Percentiles rank a stretch among this genome's conserved stretches.
Conservation (phyloP, 2,329 filamentous ascomycete species). For the Triangularia setosa region DNA sequence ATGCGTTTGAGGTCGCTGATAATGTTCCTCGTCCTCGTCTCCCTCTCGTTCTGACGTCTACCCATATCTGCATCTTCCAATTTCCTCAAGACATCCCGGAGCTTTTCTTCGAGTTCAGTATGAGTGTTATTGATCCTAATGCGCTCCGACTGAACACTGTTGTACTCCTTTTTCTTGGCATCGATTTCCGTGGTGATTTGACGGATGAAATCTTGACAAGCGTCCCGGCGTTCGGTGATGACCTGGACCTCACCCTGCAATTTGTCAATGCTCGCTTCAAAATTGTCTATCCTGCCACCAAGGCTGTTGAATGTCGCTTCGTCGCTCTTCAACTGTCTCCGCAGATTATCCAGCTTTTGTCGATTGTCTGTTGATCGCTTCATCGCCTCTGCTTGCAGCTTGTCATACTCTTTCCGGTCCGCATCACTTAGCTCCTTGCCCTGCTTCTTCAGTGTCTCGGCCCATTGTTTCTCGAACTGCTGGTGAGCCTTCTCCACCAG, state of each 20-base stretch:
- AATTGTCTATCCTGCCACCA: constrained; percentile 79
- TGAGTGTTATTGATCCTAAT: constrained; percentile 75
- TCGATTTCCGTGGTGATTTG: constrained; percentile 75
- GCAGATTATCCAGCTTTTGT: constrained; percentile 78
- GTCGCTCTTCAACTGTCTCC: constrained; percentile 84
- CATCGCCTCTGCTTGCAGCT: constrained; percentile 78
- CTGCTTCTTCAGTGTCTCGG: constrained; percentile 77
- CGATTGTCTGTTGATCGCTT: constrained; percentile 77
- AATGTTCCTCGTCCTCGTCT: constrained; percentile 74
- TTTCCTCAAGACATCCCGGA: constrained; percentile 75
- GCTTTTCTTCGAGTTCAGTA: constrained; percentile 88
- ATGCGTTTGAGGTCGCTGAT: constrained; percentile 83
- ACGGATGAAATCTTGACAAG: constrained; percentile 60
- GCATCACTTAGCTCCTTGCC: constrained; percentile 80
- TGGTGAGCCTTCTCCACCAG: constrained; percentile 86
- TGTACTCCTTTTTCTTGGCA: constrained; percentile 84
- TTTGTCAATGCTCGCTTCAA: constrained; percentile 69
- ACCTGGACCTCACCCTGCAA: constrained; percentile 67
- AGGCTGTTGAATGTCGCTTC: constrained; percentile 86
- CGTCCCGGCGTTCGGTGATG: constrained; percentile 64
- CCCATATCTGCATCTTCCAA: constrained; percentile 83
- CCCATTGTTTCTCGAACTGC: constrained; percentile 84
- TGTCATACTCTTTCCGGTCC: constrained; percentile 87
- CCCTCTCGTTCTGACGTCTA: constrained; percentile 78
- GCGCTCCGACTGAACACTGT: constrained; percentile 78